Evolutionary conservation across 1,284 basidiomycete species (phyloP).

Genomic region (Wallemia hederae): DNA sequence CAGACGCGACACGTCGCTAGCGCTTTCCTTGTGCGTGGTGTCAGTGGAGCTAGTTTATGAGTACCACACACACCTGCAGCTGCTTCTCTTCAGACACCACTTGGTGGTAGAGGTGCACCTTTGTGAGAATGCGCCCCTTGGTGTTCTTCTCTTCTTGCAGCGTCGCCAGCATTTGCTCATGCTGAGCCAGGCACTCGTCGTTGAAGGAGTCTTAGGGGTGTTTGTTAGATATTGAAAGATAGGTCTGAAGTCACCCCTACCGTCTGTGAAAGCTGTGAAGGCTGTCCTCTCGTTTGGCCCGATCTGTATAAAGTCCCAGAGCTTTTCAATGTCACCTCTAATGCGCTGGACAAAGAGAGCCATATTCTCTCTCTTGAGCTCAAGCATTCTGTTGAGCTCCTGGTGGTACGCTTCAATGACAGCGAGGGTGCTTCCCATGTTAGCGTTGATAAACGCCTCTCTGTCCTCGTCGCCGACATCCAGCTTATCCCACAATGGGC

Average conservation of each 20-base stretch:
- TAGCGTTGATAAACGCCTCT: slow-evolving; percentile 47
- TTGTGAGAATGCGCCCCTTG: slow-evolving; percentile 44
- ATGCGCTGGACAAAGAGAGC: slow-evolving; percentile 56
- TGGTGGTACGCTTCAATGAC: slow-evolving; percentile 51
- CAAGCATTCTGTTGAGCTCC: slow-evolving; percentile 68
- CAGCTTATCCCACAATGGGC: slow-evolving; percentile 45
- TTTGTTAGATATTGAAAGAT: slow-evolving; percentile 4
- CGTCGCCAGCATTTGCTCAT: slow-evolving; percentile 58
- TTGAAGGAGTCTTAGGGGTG: slow-evolving; percentile 42
- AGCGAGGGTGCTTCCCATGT: slow-evolving; percentile 44
- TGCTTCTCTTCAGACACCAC: slow-evolving; percentile 77
- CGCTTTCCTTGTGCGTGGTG: slow-evolving; percentile 6
- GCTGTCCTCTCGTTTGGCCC: slow-evolving; percentile 52
- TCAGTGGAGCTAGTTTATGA: background rate
- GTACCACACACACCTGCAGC: slow-evolving; percentile 23
- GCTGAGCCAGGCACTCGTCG: slow-evolving; percentile 56
- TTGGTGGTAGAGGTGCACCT: slow-evolving; percentile 62
- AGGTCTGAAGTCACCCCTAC: slow-evolving; percentile 18
- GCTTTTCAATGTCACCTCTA: slow-evolving; percentile 40
- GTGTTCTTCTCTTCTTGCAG: slow-evolving; percentile 48
- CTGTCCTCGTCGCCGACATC: slow-evolving; percentile 40
- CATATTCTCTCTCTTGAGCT: slow-evolving; percentile 64
- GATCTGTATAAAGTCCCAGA: slow-evolving; percentile 69
- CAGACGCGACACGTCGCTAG: slow-evolving; percentile 37
- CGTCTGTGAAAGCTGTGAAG: slow-evolving; percentile 49